Evolutionary conservation across 1,284 basidiomycete species (phyloP).

Genomic region (Rhodotorula sp.): DNA sequence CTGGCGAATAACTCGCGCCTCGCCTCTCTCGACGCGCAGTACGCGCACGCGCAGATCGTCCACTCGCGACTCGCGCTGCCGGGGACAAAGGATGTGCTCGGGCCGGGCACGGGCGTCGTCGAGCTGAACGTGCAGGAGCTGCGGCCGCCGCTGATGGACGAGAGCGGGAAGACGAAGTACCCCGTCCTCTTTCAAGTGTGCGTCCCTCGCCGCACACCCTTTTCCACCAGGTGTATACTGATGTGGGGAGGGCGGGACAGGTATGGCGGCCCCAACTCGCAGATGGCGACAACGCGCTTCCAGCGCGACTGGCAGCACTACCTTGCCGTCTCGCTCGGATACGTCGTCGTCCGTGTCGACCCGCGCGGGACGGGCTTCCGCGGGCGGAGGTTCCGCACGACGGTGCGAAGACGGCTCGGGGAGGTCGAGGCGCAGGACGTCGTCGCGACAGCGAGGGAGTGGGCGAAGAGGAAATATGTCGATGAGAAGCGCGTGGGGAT

Average conservation of each 20-base stretch:
- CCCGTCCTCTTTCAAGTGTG: constrained; percentile 86
- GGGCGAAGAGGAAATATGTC: constrained; percentile 54
- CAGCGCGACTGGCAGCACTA: constrained; percentile 81
- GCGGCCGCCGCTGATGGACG: constrained; percentile 86
- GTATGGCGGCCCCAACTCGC: constrained; percentile 88
- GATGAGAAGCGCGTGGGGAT: constrained; percentile 83
- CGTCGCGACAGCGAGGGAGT: constrained; percentile 67
- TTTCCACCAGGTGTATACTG: constrained; percentile 9
- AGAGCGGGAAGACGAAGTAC: constrained; percentile 87
- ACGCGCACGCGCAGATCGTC: constrained; percentile 69
- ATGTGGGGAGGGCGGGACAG: constrained; percentile 57
- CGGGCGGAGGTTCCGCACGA: constrained; percentile 77
- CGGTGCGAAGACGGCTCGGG: constrained; percentile 81
- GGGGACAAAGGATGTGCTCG: neutral
- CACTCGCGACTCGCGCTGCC: constrained; percentile 67
- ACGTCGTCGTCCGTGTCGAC: constrained; percentile 84
- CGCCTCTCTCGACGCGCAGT: constrained; percentile 69
- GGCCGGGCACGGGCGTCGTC: neutral
- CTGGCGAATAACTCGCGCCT: constrained; percentile 73
- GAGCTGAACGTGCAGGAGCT: constrained; percentile 60
- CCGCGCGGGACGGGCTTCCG: constrained; percentile 85
- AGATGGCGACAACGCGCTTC: constrained; percentile 69
- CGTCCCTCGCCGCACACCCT: constrained; percentile 50
- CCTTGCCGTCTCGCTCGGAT: constrained; percentile 76
- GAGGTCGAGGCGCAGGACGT: constrained; percentile 85